phyloP scores from a whole-genome alignment of 345 rosid genomes.

The Gossypium australe region DNA sequence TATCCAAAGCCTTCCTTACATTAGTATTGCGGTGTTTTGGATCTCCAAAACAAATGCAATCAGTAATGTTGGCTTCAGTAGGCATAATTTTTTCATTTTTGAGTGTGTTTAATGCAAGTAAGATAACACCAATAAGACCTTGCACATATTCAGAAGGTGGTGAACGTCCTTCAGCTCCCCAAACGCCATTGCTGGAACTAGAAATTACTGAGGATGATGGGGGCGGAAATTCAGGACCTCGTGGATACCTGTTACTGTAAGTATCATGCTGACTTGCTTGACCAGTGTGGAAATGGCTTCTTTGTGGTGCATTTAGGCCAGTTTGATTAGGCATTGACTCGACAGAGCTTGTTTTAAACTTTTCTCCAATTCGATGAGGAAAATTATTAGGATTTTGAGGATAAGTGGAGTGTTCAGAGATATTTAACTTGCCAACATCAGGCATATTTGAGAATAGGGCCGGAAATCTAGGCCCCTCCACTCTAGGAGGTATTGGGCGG shows the following conservation, averaged over 20 bases:
- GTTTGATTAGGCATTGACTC: conserved; percentile 22
- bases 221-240: conserved; percentile 28
- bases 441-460: conserved; percentile 32
- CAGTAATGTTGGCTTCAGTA: conserved; percentile 61
- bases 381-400: conserved; percentile 32
- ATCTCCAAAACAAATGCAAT: conserved; percentile 74
- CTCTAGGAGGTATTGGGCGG: conserved; percentile 38
- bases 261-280: conserved; percentile 22
- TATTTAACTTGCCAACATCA: conserved; percentile 43
- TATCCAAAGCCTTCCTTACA: conserved; percentile 61
- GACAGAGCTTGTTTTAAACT: conserved; percentile 29
- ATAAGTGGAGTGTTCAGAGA: conserved; percentile 34
- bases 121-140: conserved; percentile 75
- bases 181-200: conserved; percentile 24
- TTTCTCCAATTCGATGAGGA: conserved; percentile 35
- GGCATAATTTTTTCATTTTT: conserved; percentile 71
- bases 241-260: conserved; percentile 16
- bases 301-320: conserved; percentile 28
- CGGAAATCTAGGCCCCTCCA: conserved; percentile 34
- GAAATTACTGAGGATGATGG: conserved; percentile 21
- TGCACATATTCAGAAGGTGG: conserved; percentile 63
- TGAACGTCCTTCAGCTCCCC: conserved; percentile 53
- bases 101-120: conserved; percentile 66
- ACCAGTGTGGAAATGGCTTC: conserved; percentile 21
- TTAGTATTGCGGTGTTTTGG: conserved; percentile 53